Evolutionary conservation across 2,329 filamentous ascomycete species (phyloP), one percentile per base, ranked within the genome.

Genomic region (Claviceps pusilla): DNA sequence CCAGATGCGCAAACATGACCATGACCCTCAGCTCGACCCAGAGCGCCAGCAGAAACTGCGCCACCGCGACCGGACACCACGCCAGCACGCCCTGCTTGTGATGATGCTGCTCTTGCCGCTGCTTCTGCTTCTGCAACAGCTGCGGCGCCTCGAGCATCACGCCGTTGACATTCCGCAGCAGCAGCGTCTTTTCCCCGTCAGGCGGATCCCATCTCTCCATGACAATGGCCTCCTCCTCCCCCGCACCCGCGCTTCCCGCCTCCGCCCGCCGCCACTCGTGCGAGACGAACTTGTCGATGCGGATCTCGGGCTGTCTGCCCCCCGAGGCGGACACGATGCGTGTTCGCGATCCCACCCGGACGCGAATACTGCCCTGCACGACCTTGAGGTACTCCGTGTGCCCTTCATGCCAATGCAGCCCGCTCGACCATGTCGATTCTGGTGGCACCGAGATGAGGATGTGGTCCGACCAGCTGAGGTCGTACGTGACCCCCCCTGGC

Each of bases 121-220:
- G 24, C 43, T 28, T 4, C 43, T 14, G 10, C 19, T 3, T 41
- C 1, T 61, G 3, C 2, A 60, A 16, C 1, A 60, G 14, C 16
- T 48, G 55, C 0, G 59, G 58, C 0, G 61, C 57, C 10, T 62
- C 48, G 24, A 74, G 59, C 14, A 72, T 63, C 3, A 72, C 61
- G 0, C 69, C 69, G 46, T 76, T 76, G 31, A 77, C 54, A 51
- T 76, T 76, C 65, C 73, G 71, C 57, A 77, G 77, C 61, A 77
- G 77, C 0, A 74, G 56, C 2, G 70, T 65, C 59, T 77, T 77
- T 11, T 65, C 59, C 0, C 71, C 67, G 52, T 76, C 74, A 5
- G 54, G 61, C 0, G 74, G 75, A 16, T 71, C 68, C 0, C 74
- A 77, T 62, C 72, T 68, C 60, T 77, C 75, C 11, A 73, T 63